Evolutionary conservation across 164 flowering plant species (phyloP), one percentile per base, ranked within the genome.

Genomic region (Stephania yunnanensis): DNA sequence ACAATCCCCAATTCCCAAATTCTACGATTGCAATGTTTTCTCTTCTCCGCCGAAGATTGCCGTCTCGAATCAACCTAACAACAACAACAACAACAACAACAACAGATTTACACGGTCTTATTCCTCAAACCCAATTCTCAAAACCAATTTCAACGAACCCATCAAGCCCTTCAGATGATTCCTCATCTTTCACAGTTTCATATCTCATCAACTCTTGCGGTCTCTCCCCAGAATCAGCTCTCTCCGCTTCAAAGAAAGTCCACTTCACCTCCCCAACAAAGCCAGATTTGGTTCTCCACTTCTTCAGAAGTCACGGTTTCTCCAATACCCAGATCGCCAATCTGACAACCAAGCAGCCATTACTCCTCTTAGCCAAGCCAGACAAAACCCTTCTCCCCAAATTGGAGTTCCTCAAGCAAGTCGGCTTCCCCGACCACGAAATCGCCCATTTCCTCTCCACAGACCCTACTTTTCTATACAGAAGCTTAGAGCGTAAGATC

Each of bases 381-480:
- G 63, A 83, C 9, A 74, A 75, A 25, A 80, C 77, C 79, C 76
- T 86, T 25, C 17, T 77, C 70, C 87, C 87, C 25, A 83, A 87
- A 61, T 71, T 85, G 8, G 71, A 85, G 20, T 84, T 85, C 75
- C 75, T 83, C 61, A 65, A 29, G 1, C 78, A 82, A 5, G 44
- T 83, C 8, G 88, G 86, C 5, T 1, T 81, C 70, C 61, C 31
- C 1, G 58, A 42, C 7, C 36, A 8, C 1, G 58, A 73, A 77
- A 1, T 84, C 12, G 70, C 77, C 0, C 10, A 36, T 10, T 6
- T 75, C 45, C 11, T 81, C 9, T 70, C 75, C 74, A 7, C 31
- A 15, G 31, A 63, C 15, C 78, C 84, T 0, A 2, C 2, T 0
- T 1, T 84, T 1, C 61, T 87, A 29, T 4, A 1, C 1, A 11